Evolutionary conservation across 495 filamentous ascomycete species (phyloP).

Genomic region (Xylaria curta): DNA sequence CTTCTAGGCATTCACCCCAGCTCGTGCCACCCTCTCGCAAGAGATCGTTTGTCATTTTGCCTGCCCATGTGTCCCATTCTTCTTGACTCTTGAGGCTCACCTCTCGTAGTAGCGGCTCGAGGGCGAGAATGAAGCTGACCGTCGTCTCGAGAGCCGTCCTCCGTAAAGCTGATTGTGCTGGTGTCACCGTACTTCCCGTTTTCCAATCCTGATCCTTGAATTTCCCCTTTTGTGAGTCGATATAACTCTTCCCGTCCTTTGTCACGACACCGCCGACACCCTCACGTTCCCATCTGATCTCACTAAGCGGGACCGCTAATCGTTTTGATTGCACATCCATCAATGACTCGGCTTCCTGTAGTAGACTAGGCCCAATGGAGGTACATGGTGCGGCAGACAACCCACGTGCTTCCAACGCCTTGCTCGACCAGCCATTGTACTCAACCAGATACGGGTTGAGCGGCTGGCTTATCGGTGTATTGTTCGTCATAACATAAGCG

Average conservation of each 20-base stretch:
- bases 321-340: slow-evolving; percentile 73
- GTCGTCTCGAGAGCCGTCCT: slow-evolving; percentile 79
- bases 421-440: slow-evolving; percentile 83
- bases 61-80: slow-evolving; percentile 92
- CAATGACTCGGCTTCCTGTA: slow-evolving; percentile 80
- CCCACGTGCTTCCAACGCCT: slow-evolving; percentile 73
- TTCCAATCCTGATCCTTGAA: slow-evolving; percentile 34
- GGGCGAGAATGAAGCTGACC: slow-evolving; percentile 84
- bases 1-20: slow-evolving; percentile 89
- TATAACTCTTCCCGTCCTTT: slow-evolving; percentile 59
- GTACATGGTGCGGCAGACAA: slow-evolving; percentile 81
- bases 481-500: slow-evolving; percentile 82
- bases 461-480: slow-evolving; percentile 76
- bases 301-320: slow-evolving; percentile 83
- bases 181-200: slow-evolving; percentile 57
- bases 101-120: slow-evolving; percentile 85
- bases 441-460: slow-evolving; percentile 84
- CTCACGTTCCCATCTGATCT: slow-evolving; percentile 88
- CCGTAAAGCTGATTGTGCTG: slow-evolving; percentile 76
- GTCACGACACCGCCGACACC: slow-evolving; percentile 62
- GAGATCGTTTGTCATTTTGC: slow-evolving; percentile 83
- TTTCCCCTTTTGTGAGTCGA: slow-evolving; percentile 48
- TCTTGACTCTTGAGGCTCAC: slow-evolving; percentile 84
- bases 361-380: slow-evolving; percentile 73
- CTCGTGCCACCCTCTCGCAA: slow-evolving; percentile 77